phyloP scores from a whole-genome alignment of 371 early-diverging fungal genomes.

The Zychaea mexicana region DNA sequence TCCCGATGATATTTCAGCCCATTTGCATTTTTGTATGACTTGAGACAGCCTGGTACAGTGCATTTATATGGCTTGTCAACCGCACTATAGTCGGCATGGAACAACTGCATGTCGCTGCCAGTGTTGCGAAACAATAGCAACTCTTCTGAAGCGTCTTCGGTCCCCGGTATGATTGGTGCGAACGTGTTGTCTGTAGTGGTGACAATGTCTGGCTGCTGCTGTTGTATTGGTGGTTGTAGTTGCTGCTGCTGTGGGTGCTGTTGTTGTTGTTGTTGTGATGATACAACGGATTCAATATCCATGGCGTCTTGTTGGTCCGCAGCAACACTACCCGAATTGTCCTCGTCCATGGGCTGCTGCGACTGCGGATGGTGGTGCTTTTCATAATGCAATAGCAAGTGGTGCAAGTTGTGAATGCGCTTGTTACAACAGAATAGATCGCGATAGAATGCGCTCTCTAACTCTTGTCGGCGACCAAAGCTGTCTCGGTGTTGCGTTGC shows the following conservation, averaged over 20 bases:
- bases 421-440: constrained; percentile 93
- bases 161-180: background rate
- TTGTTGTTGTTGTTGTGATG: background rate
- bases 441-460: constrained; percentile 87
- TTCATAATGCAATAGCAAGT: constrained; percentile 92
- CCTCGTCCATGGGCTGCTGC: constrained; percentile 3
- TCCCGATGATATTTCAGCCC: constrained; percentile 18
- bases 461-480: constrained; percentile 68
- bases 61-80: constrained; percentile 35
- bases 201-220: background rate
- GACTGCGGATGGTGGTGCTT: constrained; percentile 58
- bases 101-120: background rate
- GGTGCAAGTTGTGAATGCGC: constrained; percentile 81
- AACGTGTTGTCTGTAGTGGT: background rate
- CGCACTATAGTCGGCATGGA: background rate
- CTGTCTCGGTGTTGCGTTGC: constrained; percentile 62
- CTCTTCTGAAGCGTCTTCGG: background rate
- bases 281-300: background rate
- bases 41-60: constrained; percentile 16
- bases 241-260: too few relatives aligned
- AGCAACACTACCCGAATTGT: background rate
- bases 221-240: background rate
- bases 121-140: background rate
- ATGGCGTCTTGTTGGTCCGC: background rate
- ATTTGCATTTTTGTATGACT: constrained; percentile 20